Percentiles rank a stretch among this genome's conserved stretches.
These are phyloP conservation scores for Orbilia quercus DNA, from an alignment of 2,329 filamentous ascomycete genomes.

Conservation along the genomic window DNA sequence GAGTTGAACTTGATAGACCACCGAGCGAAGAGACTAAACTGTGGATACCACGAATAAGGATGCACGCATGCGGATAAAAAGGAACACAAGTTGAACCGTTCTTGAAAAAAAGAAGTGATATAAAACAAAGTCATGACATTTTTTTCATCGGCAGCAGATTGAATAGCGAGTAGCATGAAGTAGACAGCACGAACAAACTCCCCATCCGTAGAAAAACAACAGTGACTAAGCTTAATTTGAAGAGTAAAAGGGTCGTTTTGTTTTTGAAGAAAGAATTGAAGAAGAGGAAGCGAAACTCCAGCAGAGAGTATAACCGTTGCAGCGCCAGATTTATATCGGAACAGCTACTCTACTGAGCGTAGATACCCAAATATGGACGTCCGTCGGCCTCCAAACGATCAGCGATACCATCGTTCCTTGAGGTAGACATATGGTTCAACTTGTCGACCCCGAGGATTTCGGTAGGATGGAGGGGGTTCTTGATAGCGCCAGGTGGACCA, in stretches of 20 bases:
- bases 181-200: no score
- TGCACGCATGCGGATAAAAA: no score
- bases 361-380: slow-evolving; percentile 61
- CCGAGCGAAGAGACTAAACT: no score
- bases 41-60: no score
- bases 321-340: no score
- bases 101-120: no score
- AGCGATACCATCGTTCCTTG: slow-evolving; percentile 59
- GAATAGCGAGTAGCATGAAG: no score
- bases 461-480: slow-evolving; percentile 60
- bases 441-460: slow-evolving; percentile 61
- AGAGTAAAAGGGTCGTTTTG: neutral
- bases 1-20: no score
- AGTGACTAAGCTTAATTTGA: neutral
- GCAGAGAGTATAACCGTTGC: no score
- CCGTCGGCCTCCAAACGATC: slow-evolving; percentile 61
- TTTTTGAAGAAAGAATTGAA: neutral
- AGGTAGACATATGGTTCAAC: slow-evolving; percentile 61
- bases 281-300: neutral
- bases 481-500: slow-evolving; percentile 60
- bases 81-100: no score
- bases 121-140: no score
- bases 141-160: no score
- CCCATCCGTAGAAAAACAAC: neutral
- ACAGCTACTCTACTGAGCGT: slow-evolving; percentile 60